These are phyloP conservation scores for Arthrobotrys megalospora DNA, from an alignment of 2,329 filamentous ascomycete genomes.

Conservation along the genomic window DNA sequence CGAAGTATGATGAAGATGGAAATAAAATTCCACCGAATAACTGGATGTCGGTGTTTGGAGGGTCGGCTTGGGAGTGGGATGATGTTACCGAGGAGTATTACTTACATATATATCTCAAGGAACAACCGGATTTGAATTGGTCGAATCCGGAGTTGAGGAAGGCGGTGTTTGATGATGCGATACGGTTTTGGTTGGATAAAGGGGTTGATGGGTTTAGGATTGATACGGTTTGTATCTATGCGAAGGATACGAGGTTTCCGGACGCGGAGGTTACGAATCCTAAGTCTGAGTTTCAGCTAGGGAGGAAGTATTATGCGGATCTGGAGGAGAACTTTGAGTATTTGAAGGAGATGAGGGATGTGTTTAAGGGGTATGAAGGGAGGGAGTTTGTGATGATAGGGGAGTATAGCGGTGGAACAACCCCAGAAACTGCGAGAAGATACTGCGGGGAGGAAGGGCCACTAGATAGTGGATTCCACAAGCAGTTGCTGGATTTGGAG, in stretches of 20 bases:
- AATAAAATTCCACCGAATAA: conserved; percentile 69
- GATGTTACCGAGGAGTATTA: conserved; percentile 72
- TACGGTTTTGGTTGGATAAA: conserved; percentile 84
- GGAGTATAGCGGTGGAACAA: conserved; percentile 17
- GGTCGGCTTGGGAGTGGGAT: conserved; percentile 71
- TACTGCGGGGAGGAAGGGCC: conserved; percentile 16
- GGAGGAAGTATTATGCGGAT: conserved; percentile 56
- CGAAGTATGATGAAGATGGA: conserved; percentile 68
- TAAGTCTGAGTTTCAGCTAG: conserved; percentile 62
- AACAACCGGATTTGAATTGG: conserved; percentile 91
- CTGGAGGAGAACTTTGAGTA: conserved; percentile 16
- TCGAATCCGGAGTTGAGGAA: conserved; percentile 78
- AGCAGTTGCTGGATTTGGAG: conserved; percentile 27
- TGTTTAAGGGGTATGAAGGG: neutral
- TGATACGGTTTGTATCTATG: conserved; percentile 82
- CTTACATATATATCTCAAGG: conserved; percentile 77
- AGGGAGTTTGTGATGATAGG: conserved; percentile 29
- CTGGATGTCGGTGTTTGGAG: conserved; percentile 69
- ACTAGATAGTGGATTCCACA: conserved; percentile 12
- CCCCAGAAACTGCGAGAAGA: neutral
- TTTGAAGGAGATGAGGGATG: conserved; percentile 26
- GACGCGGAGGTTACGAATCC: conserved; percentile 73
- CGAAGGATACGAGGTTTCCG: conserved; percentile 74
- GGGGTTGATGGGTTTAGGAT: conserved; percentile 83
- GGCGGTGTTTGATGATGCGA: conserved; percentile 78